Base-by-base conservation (phyloP, 2,329 filamentous ascomycete genomes). In the Trichoderma endophyticum region DNA sequence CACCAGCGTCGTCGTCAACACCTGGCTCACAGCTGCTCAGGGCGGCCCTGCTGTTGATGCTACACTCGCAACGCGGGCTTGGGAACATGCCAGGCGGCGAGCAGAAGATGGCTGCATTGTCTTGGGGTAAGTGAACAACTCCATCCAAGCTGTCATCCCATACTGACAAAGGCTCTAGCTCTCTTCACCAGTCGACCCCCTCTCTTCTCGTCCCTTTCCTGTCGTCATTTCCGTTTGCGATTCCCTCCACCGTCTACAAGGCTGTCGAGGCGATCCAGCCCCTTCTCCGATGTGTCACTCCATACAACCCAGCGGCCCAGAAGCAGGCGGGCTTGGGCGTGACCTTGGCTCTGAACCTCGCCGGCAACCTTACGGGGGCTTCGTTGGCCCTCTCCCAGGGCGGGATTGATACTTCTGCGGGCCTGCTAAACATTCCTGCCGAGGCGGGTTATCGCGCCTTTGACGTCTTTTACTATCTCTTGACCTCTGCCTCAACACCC, bases 91-190 rank as follows among this genome's bases (percentile, higher is more conserved):
- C 71, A 89, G 95, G 76, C 90, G 96, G 74, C 90, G 96, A 84
- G 96, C 96, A 56, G 96, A 99, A 81, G 96, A 99, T 83, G 95
- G 94, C 18, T 98, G 95, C 79, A 92, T 99, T 74, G 86, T 98
- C 69, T 83, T 99, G 76, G 92, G 93, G 94, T 97, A 86, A 76
- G 90, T 82, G 67, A 43, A n/a, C 21, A 26, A n/a, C 7, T 24
- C 32, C 24, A 15, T 2, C 8, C 21, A 48, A 15, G 39, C 34
- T 4, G n/a, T 2, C 24, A n/a, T 15, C n/a, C 1, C 4, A 36
- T 51, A 26, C 54, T 71, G 34, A 71, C 54, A 24, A 64, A 8
- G n/a, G 7, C 64, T 51, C 39, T 76, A 97, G 94, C 69, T 97
- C 95, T 48, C 89, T 97, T 3, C 95, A 98, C 83, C 89, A 92